Evolutionary conservation across 148 eudicot genomes (phyloP), one percentile per base, ranked within the genome.

Genomic region (Persicaria tinctoria): DNA sequence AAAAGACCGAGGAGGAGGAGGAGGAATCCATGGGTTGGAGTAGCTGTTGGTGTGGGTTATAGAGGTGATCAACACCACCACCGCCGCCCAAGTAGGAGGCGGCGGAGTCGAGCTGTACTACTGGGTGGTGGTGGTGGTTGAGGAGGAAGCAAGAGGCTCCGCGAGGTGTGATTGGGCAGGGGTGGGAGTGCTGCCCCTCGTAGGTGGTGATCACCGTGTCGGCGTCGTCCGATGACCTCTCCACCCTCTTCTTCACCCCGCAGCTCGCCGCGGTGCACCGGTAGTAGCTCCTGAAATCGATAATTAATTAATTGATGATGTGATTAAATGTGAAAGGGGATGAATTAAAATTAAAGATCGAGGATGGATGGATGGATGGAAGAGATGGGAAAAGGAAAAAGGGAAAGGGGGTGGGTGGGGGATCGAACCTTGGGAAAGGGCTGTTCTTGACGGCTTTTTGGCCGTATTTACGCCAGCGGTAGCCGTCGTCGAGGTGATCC

Each of bases 391-490:
- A 32, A 32, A 32, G 41, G 41, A 32, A 45, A 23, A 12, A 69
- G 69, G 74, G 62, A 57, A 27, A 62, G 5, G 16, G 27, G 38
- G 16, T 32, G 41, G 41, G 41, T 32, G 41, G 41, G 41, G 41
- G 41, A 32, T 32, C 41, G 41, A 32, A 93, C 97, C 97, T 87
- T 12, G 97, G 97, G 76, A 87, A 93, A 51, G 96, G 96, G 86
- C 96, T 93, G 76, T 93, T 90, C 77, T 93, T 93, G 55, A 93
- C 97, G 50, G 97, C 96, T 69, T 93, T 93, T 71, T 93, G 98
- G 79, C 98, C 98, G 79, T 93, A 93, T 81, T 93, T 93, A n/a
- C 98, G 88, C 98, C 98, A 93, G 81, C 98, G 87, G 76, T 80
- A 93, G 14, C 98, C 98, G 76, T 93, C 98, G 75, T 93, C 98